Base-by-base conservation (phyloP, 192 early-diverging fungal species). In the Entomortierella lignicola region DNA sequence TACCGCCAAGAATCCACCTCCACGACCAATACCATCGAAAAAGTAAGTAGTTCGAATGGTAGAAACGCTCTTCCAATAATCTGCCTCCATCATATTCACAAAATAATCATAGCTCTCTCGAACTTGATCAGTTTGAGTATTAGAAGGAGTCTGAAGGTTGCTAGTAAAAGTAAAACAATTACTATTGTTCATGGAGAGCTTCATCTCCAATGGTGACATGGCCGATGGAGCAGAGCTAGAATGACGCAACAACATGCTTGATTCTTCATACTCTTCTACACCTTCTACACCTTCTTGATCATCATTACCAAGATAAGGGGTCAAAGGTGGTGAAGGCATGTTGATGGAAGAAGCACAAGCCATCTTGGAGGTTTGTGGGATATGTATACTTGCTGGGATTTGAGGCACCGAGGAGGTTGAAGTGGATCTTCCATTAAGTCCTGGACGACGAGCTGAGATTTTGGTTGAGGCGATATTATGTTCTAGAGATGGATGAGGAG, bases 11-110 rank as follows among this genome's bases (percentile, higher is more conserved):
- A 79, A 79, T 27, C 75, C 75, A 48, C 75, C 75, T 10, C 75
- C 75, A 13, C 75, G 75, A 2, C 75, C 75, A 27, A 79, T 79
- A n/a, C 75, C 75, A 48, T 79, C 75, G n/a, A 79, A 79, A 55
- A 79, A 79, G 57, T 79, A 79, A 21, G 75, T 79, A 0, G 75
- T 69, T 8, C 68, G 75, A 15, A 79, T 62, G 30, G 75, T 79
- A 3, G 75, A 79, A 32, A 79, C 67, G 25, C 67, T 79, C 57
- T 79, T 79, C 75, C 75, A 79, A 17, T 65, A 64, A 57, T 79
- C 75, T 10, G 63, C 62, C 52, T 70, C 67, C 68, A 79, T 79
- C 15, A 55, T 56, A 43, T 23, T 66, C 18, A 79, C 48, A 66
- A 79, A 79, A n/a, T 26, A 8, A n/a, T 69, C 67, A 39, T 70